Base-by-base conservation (phyloP, 2,329 filamentous ascomycete genomes). In the Coccinonectria pachysandricola region DNA sequence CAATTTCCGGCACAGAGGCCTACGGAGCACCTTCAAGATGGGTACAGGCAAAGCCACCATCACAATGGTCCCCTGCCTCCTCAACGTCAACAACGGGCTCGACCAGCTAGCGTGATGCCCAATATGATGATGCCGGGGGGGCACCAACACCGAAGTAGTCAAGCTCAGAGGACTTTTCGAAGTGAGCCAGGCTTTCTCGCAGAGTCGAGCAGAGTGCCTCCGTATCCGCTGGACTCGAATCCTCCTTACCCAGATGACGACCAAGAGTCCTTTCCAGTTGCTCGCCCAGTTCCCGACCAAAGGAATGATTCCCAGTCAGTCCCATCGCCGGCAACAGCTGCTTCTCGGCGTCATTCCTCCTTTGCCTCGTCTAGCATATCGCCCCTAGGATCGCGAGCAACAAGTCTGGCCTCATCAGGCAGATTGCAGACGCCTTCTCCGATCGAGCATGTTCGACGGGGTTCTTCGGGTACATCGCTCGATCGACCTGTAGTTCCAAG, bases 401-500 rank as follows among this genome's bases (percentile, higher is more conserved):
- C 17, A 7, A 19, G 17, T 10, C 7, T 19, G 7, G 17, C 17
- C 17, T 19, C 17, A 7, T 10, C 10, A 7, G 17, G 7, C 17
- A 7, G 10, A 7, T 8, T 42, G 1, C 40, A 50, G 21, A 52
- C 45, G 1, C 50, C 48, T 2, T 52, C 50, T 0, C 50, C 50
- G 0, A 37, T 49, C 26, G 46, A 52, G 9, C 27, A 28, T 8
- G 39, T 31, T 15, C 39, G 43, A 5, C 40, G 37, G 11, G 38
- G 19, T 22, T 47, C 42, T 10, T 51, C 39, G 6, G 29, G 12
- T 15, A 26, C 15, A 3, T 43, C 39, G 3, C 28, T 41, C 9
- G 12, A n/a, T 3, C 35, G 37, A 21, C n/a, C n/a, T n/a, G n/a
- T n/a, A n/a, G n/a, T n/a, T n/a, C n/a, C n/a, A n/a, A n/a, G n/a